A percentile compares a stretch with the other conserved stretches of the same genome.
Evolutionary conservation across 2,329 filamentous ascomycete genomes (phyloP).

Genomic region (Penicillium sp.): DNA sequence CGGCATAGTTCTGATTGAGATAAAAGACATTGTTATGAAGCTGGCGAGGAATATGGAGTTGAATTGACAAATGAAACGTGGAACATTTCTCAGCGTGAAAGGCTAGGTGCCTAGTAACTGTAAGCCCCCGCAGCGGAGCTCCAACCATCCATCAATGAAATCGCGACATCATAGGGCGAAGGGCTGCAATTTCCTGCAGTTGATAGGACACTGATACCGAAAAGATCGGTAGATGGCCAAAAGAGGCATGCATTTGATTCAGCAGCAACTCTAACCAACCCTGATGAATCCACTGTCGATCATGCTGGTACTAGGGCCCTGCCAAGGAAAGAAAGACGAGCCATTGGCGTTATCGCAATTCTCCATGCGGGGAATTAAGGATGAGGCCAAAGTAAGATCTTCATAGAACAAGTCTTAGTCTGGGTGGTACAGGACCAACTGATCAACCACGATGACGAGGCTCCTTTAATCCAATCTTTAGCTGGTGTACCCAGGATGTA

Average conservation of each 20-base stretch:
- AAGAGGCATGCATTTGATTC: background rate
- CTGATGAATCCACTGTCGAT: background rate
- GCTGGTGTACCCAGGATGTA: background rate
- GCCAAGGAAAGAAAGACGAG: constrained; percentile 2
- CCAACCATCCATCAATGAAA: background rate
- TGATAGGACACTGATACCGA: background rate
- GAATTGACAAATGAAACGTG: constrained; percentile 10
- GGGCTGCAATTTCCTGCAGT: background rate
- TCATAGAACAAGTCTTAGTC: background rate
- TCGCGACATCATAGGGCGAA: background rate
- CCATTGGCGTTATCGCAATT: background rate
- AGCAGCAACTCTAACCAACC: background rate
- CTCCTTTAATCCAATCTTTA: background rate
- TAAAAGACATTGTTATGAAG: constrained; percentile 1
- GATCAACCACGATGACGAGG: constrained; percentile 16
- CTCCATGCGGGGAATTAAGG: constrained; percentile 7
- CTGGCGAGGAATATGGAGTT: background rate
- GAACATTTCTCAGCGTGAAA: constrained; percentile 12
- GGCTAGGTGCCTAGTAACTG: background rate
- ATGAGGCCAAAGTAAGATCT: background rate
- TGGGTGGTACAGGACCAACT: background rate
- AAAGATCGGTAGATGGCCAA: background rate
- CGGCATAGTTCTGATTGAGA: background rate
- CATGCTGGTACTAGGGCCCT: background rate
- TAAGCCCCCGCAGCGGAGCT: constrained; percentile 9